Evolutionary conservation across 768 basidiomycete genomes (phyloP).

Genomic region (Podaxis pistillaris): DNA sequence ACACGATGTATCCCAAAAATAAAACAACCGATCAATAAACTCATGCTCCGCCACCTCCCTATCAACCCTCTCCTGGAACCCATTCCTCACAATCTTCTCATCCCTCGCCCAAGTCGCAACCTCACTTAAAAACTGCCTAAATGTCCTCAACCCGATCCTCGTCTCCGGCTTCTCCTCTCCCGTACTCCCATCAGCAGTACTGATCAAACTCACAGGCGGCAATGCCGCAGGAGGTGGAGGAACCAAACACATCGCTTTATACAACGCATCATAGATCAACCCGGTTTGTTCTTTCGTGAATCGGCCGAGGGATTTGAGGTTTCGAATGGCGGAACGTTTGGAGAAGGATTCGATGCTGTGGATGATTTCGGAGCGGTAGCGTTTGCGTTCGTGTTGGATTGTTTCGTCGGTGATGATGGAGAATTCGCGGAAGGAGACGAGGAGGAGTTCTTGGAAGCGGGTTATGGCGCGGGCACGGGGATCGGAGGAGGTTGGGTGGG

Average conservation of each 20-base stretch:
- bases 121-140: constrained; percentile 87
- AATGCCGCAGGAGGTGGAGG: constrained; percentile 60
- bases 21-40: constrained; percentile 90
- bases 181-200: constrained; percentile 57
- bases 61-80: constrained; percentile 89
- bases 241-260: constrained; percentile 76
- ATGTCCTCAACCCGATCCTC: constrained; percentile 80
- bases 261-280: constrained; percentile 88
- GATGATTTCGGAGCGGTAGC: constrained; percentile 86
- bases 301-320: constrained; percentile 72
- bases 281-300: constrained; percentile 89
- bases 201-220: constrained; percentile 46
- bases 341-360: constrained; percentile 93
- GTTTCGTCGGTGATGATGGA: constrained; percentile 94
- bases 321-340: constrained; percentile 87
- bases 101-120: constrained; percentile 94
- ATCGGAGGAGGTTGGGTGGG: constrained; percentile 86
- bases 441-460: constrained; percentile 93
- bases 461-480: constrained; percentile 92
- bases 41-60: constrained; percentile 94
- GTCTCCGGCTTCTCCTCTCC: constrained; percentile 77
- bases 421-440: constrained; percentile 98
- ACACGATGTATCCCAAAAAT: constrained; percentile 86
- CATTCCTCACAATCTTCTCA: constrained; percentile 90
- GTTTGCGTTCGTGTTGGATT: constrained; percentile 81